phyloP scores from a whole-genome alignment of 495 filamentous ascomycete species.

The Xylaria scruposa region DNA sequence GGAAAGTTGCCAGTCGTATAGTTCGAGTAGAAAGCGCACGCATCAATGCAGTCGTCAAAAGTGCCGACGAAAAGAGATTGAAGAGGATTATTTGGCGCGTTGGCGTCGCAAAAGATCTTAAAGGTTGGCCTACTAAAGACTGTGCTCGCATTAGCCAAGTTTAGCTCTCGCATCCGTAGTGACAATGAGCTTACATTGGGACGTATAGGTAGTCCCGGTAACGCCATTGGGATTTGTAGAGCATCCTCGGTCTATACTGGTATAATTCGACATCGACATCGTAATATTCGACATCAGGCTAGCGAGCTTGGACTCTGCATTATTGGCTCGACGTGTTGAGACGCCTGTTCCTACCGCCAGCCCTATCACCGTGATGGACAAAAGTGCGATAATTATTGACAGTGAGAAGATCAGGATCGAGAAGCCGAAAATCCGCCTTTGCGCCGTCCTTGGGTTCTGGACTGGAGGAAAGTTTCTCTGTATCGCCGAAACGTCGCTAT shows the following conservation, averaged over 20 bases:
- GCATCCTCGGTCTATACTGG: not conserved
- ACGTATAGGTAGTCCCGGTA: not conserved
- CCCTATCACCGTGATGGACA: not conserved
- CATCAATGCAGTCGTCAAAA: conserved; percentile 8
- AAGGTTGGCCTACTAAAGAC: not conserved
- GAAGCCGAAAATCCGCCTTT: not conserved
- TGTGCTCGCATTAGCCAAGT: not conserved
- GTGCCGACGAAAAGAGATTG: not conserved
- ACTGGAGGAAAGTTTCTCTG: not conserved
- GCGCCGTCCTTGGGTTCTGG: not conserved
- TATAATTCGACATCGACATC: not conserved
- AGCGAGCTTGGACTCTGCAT: conserved; percentile 1
- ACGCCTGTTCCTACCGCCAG: not conserved
- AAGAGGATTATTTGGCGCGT: not conserved
- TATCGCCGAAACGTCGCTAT: not conserved
- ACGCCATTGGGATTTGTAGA: not conserved
- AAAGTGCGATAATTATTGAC: not conserved
- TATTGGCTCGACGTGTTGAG: not conserved
- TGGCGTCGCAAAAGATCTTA: not conserved
- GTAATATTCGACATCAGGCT: not conserved
- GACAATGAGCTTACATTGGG: not conserved
- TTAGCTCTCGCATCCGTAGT: not conserved
- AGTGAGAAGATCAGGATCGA: not conserved
- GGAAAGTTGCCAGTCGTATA: not conserved
- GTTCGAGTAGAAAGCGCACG: not conserved